These are phyloP conservation scores for Gossypium bickii DNA, from an alignment of 345 rosid genomes.

Conservation along the genomic window DNA sequence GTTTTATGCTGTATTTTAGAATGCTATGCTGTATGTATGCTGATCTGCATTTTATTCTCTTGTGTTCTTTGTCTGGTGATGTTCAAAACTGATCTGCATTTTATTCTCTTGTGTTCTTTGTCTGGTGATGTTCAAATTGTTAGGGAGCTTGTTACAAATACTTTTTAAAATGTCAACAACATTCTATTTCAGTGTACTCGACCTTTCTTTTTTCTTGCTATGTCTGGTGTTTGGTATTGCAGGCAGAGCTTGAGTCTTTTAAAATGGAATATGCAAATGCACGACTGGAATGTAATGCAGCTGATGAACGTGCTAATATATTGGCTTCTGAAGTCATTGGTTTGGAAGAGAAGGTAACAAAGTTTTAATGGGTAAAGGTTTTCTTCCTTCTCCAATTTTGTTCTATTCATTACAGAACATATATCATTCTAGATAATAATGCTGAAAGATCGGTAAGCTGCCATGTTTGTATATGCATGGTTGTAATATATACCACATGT, in stretches of 20 bases:
- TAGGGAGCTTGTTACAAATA: neutral
- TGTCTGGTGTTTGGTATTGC: slow-evolving; percentile 23
- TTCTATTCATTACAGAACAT: neutral
- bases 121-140: neutral
- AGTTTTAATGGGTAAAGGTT: neutral
- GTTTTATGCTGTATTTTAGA: neutral
- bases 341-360: slow-evolving; percentile 92
- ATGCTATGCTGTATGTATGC: slow-evolving; percentile 10
- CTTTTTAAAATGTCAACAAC: neutral
- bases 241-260: slow-evolving; percentile 83
- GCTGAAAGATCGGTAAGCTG: neutral
- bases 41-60: neutral
- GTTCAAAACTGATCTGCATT: neutral
- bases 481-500: neutral
- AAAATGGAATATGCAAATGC: slow-evolving; percentile 66
- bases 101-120: too few relatives aligned
- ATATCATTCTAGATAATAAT: neutral
- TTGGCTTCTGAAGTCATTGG: slow-evolving; percentile 95
- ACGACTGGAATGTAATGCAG: slow-evolving; percentile 77
- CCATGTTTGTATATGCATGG: neutral
- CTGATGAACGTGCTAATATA: slow-evolving; percentile 85
- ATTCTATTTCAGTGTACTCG: slow-evolving; percentile 1
- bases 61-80: neutral
- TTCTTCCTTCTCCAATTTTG: neutral
- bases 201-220: slow-evolving; percentile 7